Conservation (phyloP, 2,329 filamentous ascomycete genomes). For the Hymenoscyphus albidus region DNA sequence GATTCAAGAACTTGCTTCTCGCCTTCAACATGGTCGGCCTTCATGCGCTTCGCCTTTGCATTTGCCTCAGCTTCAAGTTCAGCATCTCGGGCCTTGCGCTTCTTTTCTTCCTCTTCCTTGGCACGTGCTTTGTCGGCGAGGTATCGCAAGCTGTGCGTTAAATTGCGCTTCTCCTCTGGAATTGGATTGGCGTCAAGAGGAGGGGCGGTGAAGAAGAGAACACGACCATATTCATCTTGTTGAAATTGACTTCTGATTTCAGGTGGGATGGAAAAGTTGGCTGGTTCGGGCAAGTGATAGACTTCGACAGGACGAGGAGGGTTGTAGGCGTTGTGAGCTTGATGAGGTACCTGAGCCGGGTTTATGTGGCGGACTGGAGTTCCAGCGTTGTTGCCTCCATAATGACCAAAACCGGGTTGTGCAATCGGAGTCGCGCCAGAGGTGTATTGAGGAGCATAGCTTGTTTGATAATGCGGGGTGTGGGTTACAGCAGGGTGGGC, state of each 20-base stretch:
- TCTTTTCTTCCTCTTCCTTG: slow-evolving; percentile 36
- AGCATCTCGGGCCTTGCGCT: slow-evolving; percentile 29
- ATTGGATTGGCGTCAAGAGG: slow-evolving; percentile 47
- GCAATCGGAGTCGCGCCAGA: slow-evolving; percentile 22
- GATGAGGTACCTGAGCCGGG: slow-evolving; percentile 21
- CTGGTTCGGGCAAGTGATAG: slow-evolving; percentile 59
- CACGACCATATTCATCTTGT: slow-evolving; percentile 58
- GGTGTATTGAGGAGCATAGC: slow-evolving; percentile 20
- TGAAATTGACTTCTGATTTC: slow-evolving; percentile 65
- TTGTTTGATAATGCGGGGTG: slow-evolving; percentile 28
- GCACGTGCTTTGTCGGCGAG: slow-evolving; percentile 42
- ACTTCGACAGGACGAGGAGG: slow-evolving; percentile 59
- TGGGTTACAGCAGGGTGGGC: slow-evolving; percentile 24
- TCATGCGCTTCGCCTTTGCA: slow-evolving; percentile 25
- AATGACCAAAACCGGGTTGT: slow-evolving; percentile 25
- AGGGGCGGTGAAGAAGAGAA: slow-evolving; percentile 66
- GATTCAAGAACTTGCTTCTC: slow-evolving; percentile 19
- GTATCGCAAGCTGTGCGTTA: slow-evolving; percentile 48
- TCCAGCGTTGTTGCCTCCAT: slow-evolving; percentile 22
- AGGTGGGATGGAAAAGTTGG: slow-evolving; percentile 59
- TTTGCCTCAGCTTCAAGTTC: slow-evolving; percentile 32
- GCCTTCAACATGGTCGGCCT: slow-evolving; percentile 18
- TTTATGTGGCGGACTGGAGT: slow-evolving; percentile 19
- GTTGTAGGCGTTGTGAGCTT: slow-evolving; percentile 46
- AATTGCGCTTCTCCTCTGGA: slow-evolving; percentile 27